phyloP scores from a whole-genome alignment of 495 filamentous ascomycete genomes.

The Aspergillus mulundensis region DNA sequence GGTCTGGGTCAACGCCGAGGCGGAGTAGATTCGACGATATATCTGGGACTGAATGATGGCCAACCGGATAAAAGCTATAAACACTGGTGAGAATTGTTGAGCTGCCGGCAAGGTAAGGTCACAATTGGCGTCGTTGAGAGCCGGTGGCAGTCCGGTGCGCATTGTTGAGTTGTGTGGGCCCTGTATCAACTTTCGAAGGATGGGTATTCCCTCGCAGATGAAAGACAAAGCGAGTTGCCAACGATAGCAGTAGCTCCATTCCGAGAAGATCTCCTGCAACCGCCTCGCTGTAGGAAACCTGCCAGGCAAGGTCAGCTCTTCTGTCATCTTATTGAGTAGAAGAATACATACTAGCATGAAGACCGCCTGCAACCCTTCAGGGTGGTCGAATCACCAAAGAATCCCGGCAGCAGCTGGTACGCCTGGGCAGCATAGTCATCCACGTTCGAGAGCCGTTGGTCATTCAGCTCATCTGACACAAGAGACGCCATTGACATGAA shows the following conservation, averaged over 20 bases:
- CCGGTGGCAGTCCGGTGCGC: constrained; percentile 23
- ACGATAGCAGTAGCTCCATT: not conserved
- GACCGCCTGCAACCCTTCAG: constrained; percentile 6
- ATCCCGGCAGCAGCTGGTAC: not conserved
- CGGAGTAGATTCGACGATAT: not conserved
- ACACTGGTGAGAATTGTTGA: not conserved
- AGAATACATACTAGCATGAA: constrained; percentile 5
- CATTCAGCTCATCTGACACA: not conserved
- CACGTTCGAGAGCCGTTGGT: not conserved
- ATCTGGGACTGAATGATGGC: constrained; percentile 2
- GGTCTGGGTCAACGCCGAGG: not conserved
- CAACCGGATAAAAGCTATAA: not conserved
- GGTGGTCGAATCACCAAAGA: not conserved
- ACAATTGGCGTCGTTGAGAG: constrained; percentile 23
- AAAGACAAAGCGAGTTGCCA: constrained; percentile 1
- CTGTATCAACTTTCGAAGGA: not conserved
- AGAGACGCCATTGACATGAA: constrained; percentile 1
- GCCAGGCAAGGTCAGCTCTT: not conserved
- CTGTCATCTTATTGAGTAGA: too few relatives aligned
- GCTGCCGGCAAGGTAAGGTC: constrained; percentile 19
- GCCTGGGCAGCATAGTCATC: constrained; percentile 2
- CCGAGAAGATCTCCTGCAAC: not conserved
- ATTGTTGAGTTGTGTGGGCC: constrained; percentile 14
- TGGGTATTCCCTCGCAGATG: not conserved
- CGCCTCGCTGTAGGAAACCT: not conserved